Evolutionary conservation across 352 stramenopile genomes (phyloP).

Genomic region (Phytopythium helicoides): DNA sequence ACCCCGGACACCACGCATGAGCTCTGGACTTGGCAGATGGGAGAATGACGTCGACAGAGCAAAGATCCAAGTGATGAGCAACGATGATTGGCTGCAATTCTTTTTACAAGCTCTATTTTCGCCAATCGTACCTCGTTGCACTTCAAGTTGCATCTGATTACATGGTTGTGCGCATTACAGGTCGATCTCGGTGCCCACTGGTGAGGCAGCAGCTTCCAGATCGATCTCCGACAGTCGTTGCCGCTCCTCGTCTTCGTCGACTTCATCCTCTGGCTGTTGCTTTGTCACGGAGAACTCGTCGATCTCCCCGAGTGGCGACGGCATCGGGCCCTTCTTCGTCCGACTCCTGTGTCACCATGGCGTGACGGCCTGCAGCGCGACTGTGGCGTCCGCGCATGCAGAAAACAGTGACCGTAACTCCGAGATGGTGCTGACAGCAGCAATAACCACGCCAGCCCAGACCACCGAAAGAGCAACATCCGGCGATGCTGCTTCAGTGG

Average conservation of each 20-base stretch:
- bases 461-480: constrained; percentile 34
- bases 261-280: constrained; percentile 10
- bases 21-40: not conserved
- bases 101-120: not conserved
- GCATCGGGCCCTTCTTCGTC: constrained; percentile 45
- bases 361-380: constrained; percentile 25
- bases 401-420: constrained; percentile 46
- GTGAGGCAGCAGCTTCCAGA: constrained; percentile 4
- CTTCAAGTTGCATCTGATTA: too few relatives aligned
- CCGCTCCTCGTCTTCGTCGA: constrained; percentile 7
- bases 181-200: constrained; percentile 6
- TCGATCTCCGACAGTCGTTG: not conserved
- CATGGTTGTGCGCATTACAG: too few relatives aligned
- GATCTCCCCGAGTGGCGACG: constrained; percentile 1
- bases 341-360: constrained; percentile 55
- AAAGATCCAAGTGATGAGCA: not conserved
- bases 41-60: too few relatives aligned
- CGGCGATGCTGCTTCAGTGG: constrained; percentile 9
- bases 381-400: constrained; percentile 41
- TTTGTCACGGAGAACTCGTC: constrained; percentile 5
- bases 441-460: constrained; percentile 46
- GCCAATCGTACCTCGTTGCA: not conserved
- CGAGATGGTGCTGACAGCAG: constrained; percentile 47
- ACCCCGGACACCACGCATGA: constrained; percentile 9
- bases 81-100: constrained; percentile 1